These are phyloP conservation scores for Alternaria consortialis DNA, from an alignment of 2,329 filamentous ascomycete species.

Conservation along the genomic window DNA sequence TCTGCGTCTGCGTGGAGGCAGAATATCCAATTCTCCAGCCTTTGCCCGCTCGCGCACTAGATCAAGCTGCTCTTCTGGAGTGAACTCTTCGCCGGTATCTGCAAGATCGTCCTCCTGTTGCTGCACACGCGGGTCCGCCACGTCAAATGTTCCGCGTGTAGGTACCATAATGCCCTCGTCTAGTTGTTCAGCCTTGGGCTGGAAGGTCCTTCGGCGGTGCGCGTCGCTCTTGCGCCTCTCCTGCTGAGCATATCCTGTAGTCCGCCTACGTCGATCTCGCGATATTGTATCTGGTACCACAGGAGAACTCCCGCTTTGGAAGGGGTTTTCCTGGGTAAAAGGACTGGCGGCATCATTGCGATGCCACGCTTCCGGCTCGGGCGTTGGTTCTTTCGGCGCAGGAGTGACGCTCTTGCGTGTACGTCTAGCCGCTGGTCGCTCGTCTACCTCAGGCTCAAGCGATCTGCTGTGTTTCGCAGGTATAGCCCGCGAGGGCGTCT, in stretches of 20 bases:
- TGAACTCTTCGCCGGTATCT: constrained; percentile 89
- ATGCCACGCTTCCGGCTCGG: constrained; percentile 60
- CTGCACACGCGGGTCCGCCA: constrained; percentile 59
- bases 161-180: constrained; percentile 64
- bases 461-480: constrained; percentile 56
- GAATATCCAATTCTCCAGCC: constrained; percentile 62
- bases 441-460: constrained; percentile 47
- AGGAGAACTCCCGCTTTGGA: constrained; percentile 85
- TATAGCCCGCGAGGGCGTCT: constrained; percentile 49
- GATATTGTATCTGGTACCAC: constrained; percentile 49
- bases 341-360: constrained; percentile 65
- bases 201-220: constrained; percentile 55
- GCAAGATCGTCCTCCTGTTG: constrained; percentile 57
- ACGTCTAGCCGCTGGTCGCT: constrained; percentile 47
- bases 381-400: constrained; percentile 55
- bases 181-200: constrained; percentile 54
- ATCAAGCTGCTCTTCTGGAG: constrained; percentile 83
- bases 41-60: constrained; percentile 73
- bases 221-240: constrained; percentile 56
- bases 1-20: constrained; percentile 49
- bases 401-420: constrained; percentile 52
- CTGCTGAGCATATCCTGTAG: constrained; percentile 53
- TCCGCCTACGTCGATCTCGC: constrained; percentile 62
- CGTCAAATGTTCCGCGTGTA: constrained; percentile 67
- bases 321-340: constrained; percentile 91